These are phyloP conservation scores for Russula dissimulans DNA, from an alignment of 768 basidiomycete species.

Conservation along the genomic window DNA sequence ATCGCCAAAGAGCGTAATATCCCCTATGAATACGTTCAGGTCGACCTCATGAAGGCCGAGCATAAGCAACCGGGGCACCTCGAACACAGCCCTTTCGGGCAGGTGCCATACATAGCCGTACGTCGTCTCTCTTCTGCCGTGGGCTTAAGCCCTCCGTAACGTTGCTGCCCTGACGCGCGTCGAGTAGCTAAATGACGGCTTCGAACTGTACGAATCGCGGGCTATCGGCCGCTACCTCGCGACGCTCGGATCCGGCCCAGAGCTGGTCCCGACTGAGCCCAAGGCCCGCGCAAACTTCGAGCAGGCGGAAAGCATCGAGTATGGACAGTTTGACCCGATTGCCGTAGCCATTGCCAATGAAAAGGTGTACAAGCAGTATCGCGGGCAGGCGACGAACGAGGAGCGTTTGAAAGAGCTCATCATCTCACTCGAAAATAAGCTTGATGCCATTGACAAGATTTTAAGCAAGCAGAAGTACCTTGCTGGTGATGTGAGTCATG, in stretches of 20 bases:
- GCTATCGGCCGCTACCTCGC: slow-evolving; percentile 24
- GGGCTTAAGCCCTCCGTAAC: too few species aligned
- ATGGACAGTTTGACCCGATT: background rate
- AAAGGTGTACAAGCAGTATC: background rate
- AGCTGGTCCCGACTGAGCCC: slow-evolving; percentile 20
- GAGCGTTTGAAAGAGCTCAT: background rate
- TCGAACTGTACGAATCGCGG: slow-evolving; percentile 25
- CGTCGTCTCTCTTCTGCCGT: background rate
- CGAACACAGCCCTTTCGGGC: slow-evolving; percentile 6
- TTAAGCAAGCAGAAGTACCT: slow-evolving; percentile 14
- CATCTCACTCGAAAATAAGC: background rate
- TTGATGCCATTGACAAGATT: slow-evolving; percentile 2
- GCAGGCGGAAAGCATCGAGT: slow-evolving; percentile 26
- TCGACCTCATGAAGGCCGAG: background rate
- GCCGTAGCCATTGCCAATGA: background rate
- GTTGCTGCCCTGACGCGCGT: too few species aligned
- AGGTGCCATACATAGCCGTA: background rate
- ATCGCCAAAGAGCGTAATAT: slow-evolving; percentile 2
- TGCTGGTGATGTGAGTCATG: slow-evolving; percentile 8
- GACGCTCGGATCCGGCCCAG: slow-evolving; percentile 21
- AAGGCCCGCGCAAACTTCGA: slow-evolving; percentile 22
- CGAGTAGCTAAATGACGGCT: slow-evolving; percentile 22
- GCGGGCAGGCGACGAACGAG: background rate
- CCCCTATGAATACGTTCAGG: background rate
- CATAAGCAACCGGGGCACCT: background rate